Conservation (phyloP, 2,329 filamentous ascomycete species). For the Nothopassalora personata region DNA sequence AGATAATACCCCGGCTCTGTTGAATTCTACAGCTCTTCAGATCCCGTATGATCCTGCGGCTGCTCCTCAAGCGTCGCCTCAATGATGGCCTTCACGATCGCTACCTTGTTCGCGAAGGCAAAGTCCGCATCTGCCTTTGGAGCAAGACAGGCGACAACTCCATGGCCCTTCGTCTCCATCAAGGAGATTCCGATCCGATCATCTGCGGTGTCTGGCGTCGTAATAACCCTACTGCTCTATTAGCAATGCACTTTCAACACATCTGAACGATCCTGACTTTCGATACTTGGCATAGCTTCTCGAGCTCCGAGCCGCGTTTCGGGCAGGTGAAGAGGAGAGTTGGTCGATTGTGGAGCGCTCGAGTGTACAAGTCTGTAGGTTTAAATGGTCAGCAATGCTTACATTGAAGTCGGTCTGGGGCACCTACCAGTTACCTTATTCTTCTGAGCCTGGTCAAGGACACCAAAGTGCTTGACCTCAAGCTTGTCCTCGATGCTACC, state of each 20-base stretch:
- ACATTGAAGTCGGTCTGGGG: neutral
- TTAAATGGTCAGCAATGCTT: neutral
- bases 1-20: neutral
- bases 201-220: neutral
- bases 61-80: neutral
- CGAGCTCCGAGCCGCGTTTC: neutral
- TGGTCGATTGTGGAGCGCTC: neutral
- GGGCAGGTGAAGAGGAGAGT: neutral
- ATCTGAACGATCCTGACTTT: neutral
- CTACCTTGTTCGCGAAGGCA: neutral
- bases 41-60: neutral
- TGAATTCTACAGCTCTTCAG: neutral
- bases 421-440: neutral
- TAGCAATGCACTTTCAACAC: neutral
- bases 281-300: neutral
- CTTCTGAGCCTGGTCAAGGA: neutral
- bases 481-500: neutral
- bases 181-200: neutral
- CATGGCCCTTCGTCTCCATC: neutral
- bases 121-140: neutral
- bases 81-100: neutral
- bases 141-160: neutral
- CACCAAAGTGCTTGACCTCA: neutral
- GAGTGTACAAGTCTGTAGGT: neutral
- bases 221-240: too few species aligned